Evolutionary conservation across 2,329 filamentous ascomycete genomes (phyloP).

Genomic region (Fusarium sp.): DNA sequence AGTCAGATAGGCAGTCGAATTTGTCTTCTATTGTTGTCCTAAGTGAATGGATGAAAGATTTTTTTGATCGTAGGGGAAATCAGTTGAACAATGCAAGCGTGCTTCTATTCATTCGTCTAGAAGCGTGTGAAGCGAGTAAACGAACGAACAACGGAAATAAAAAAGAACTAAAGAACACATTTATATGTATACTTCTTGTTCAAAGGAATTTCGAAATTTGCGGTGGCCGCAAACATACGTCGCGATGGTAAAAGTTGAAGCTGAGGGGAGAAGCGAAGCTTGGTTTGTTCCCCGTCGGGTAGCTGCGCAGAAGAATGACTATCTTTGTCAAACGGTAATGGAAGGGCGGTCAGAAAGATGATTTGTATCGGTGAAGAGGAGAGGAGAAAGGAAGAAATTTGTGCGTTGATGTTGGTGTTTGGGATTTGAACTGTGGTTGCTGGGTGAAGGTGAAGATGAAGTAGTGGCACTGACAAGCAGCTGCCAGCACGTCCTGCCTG

Average conservation of each 20-base stretch:
- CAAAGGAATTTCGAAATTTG: slow-evolving; percentile 4
- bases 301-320: slow-evolving; percentile 21
- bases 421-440: neutral
- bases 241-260: neutral
- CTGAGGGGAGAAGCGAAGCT: neutral
- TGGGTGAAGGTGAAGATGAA: neutral
- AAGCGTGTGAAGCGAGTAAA: slow-evolving; percentile 11
- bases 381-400: neutral
- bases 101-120: slow-evolving; percentile 25
- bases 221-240: neutral
- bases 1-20: slow-evolving; percentile 5
- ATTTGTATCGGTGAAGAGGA: neutral
- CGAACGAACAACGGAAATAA: neutral
- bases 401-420: neutral
- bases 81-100: slow-evolving; percentile 19
- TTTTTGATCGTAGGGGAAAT: neutral
- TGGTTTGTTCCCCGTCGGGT: slow-evolving; percentile 30
- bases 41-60: slow-evolving; percentile 2
- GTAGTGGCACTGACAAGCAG: slow-evolving; percentile 23
- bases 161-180: neutral
- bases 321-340: slow-evolving; percentile 2
- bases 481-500: neutral
- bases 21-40: slow-evolving; percentile 18
- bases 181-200: neutral
- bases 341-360: slow-evolving; percentile 11